Conservation (phyloP, 2,329 filamentous ascomycete species). For the Thielaviopsis populi region DNA sequence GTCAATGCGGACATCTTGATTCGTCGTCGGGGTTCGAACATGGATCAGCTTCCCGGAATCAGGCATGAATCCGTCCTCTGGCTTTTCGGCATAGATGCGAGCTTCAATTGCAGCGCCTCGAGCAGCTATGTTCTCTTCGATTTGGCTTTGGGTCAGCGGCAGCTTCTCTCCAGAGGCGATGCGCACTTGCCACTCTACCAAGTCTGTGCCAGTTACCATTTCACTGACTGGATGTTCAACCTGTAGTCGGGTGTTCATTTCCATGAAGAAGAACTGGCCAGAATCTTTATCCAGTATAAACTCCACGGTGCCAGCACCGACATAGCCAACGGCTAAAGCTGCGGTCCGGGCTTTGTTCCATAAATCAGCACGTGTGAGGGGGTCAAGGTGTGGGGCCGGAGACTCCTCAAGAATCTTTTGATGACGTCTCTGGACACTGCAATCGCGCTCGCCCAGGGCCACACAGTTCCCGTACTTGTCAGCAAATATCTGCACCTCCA, state of each 20-base stretch:
- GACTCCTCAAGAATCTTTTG: constrained; percentile 89
- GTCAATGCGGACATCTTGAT: constrained; percentile 72
- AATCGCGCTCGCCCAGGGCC: constrained; percentile 76
- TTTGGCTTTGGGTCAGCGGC: constrained; percentile 42
- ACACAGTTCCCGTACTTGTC: constrained; percentile 66
- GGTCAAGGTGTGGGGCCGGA: constrained; percentile 54
- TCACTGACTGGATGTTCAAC: constrained; percentile 89
- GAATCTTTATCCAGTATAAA: constrained; percentile 77
- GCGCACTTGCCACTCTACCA: constrained; percentile 94
- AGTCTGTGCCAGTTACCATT: constrained; percentile 52
- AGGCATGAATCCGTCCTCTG: constrained; percentile 79
- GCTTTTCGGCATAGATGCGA: constrained; percentile 91
- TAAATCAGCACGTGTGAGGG: constrained; percentile 42
- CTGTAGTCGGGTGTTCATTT: constrained; percentile 78
- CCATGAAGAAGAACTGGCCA: constrained; percentile 68
- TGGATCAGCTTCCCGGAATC: constrained; percentile 82
- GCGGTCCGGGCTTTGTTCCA: constrained; percentile 52
- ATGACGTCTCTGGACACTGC: constrained; percentile 71
- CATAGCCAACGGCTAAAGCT: constrained; percentile 65
- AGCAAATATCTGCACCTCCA: constrained; percentile 84
- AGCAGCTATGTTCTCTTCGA: constrained; percentile 59
- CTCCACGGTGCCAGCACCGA: constrained; percentile 80
- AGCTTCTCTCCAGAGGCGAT: constrained; percentile 44
- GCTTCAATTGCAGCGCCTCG: constrained; percentile 87
- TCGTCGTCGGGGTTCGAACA: constrained; percentile 54